Base-by-base conservation (phyloP, 768 basidiomycete genomes). In the Paxillus ammoniavirescens region DNA sequence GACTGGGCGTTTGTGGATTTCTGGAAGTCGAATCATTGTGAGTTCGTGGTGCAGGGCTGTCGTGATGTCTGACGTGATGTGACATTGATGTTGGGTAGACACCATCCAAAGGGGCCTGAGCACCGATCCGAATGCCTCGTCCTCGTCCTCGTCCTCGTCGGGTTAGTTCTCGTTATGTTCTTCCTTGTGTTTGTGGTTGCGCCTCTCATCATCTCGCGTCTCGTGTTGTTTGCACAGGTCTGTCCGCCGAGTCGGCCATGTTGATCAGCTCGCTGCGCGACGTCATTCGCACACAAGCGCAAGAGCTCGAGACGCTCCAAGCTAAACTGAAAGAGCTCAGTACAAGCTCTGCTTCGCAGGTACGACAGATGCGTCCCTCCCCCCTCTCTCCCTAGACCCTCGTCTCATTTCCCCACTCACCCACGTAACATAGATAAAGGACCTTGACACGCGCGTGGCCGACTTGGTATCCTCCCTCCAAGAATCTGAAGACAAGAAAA, bases 1-100 rank as follows among this genome's bases (percentile, higher is more conserved):
- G 95, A 98, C 69, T 98, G 95, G 93, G 82, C 87, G 0, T 98
- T 98, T 71, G 84, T 97, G 6, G 97, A 99, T 70, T 99, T 98
- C 69, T 95, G 93, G 89, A 98, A 98, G 74, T 94, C 92, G 43
- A 95, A 96, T 65, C 97, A 94, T 65, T 92, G 96, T 96, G 62
- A 66, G 90, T 70, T 23, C 37, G 17, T 28, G n/a, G 10, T 42
- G 42, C 46, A 7, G 6, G 5, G 26, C 46, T 28, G 36, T 8
- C 30, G 33, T n/a, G 30, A 15, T 42, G 21, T 44, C 38, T 41
- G 28, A 30, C 14, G 38, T 53, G 14, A 30, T 10, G 43, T 10
- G n/a, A 26, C 35, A 14, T 31, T 35, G 15, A n/a, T 30, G 53
- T 4, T 53, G 48, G 9, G 3, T 47, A 91, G 89, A 90, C 71